Evolutionary conservation across 192 early-diverging fungal species (phyloP).

Genomic region (Coemansia furcata): DNA sequence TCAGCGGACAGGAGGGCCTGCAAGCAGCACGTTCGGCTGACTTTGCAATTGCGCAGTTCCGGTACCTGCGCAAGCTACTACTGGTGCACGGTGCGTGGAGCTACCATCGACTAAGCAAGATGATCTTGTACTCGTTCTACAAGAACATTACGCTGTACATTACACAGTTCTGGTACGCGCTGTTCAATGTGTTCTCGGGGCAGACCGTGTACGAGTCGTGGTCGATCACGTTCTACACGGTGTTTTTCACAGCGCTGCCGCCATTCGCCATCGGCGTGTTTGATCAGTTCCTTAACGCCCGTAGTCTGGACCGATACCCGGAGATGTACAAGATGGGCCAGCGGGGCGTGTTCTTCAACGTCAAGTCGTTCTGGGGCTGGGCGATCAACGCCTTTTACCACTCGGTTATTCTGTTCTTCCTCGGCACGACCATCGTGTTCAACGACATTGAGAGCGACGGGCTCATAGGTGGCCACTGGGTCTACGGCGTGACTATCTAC

Average conservation of each 20-base stretch:
- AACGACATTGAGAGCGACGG: slow-evolving; percentile 59
- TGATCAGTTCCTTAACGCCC: slow-evolving; percentile 73
- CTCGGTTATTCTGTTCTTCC: slow-evolving; percentile 57
- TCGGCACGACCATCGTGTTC: slow-evolving; percentile 47
- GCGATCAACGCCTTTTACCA: slow-evolving; percentile 70
- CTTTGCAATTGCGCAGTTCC: slow-evolving; percentile 91
- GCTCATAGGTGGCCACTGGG: slow-evolving; percentile 55
- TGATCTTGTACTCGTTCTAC: slow-evolving; percentile 92
- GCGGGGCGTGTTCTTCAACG: slow-evolving; percentile 67
- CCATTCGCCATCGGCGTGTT: slow-evolving; percentile 71
- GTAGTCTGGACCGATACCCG: slow-evolving; percentile 75
- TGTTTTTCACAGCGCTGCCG: slow-evolving; percentile 81
- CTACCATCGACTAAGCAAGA: slow-evolving; percentile 75
- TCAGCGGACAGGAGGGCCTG: slow-evolving; percentile 93
- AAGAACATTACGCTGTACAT: slow-evolving; percentile 92
- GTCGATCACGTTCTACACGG: slow-evolving; percentile 80
- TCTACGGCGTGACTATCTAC: slow-evolving; percentile 63
- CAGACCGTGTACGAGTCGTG: slow-evolving; percentile 83
- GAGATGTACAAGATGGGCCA: slow-evolving; percentile 74
- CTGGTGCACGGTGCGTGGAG: slow-evolving; percentile 95
- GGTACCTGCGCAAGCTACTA: slow-evolving; percentile 76
- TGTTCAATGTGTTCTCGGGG: slow-evolving; percentile 80
- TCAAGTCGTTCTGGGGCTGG: slow-evolving; percentile 71
- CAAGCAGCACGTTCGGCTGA: slow-evolving; percentile 92
- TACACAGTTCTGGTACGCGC: slow-evolving; percentile 86